Evolutionary conservation across 495 filamentous ascomycete genomes (phyloP).

Genomic region (Talaromyces liani): DNA sequence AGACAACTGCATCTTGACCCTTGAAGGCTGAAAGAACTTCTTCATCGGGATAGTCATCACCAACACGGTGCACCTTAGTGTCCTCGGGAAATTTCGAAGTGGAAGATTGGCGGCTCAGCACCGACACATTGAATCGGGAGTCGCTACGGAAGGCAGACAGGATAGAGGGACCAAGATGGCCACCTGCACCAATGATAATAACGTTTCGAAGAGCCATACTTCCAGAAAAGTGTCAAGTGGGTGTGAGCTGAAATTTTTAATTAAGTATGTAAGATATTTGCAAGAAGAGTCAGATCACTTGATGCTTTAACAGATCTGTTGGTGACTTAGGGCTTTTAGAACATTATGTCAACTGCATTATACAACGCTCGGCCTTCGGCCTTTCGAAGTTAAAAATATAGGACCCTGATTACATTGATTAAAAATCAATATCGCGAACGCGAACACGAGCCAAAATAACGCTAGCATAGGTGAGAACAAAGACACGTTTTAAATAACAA

Average conservation of each 20-base stretch:
- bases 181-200: background rate
- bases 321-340: background rate
- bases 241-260: background rate
- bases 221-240: background rate
- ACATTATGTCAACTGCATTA: background rate
- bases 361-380: background rate
- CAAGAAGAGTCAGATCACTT: background rate
- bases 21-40: slow-evolving; percentile 13
- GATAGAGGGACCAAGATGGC: background rate
- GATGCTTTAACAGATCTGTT: background rate
- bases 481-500: background rate
- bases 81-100: background rate
- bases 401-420: background rate
- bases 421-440: background rate
- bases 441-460: background rate
- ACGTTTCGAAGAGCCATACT: background rate
- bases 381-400: background rate
- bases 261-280: background rate
- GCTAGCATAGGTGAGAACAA: background rate
- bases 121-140: background rate
- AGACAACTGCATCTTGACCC: slow-evolving; percentile 32
- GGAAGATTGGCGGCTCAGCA: background rate
- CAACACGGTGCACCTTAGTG: background rate
- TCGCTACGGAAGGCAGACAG: background rate
- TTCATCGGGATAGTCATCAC: background rate